These are phyloP conservation scores for Naganishia cerealis DNA, from an alignment of 1,284 basidiomycete species.

Conservation along the genomic window DNA sequence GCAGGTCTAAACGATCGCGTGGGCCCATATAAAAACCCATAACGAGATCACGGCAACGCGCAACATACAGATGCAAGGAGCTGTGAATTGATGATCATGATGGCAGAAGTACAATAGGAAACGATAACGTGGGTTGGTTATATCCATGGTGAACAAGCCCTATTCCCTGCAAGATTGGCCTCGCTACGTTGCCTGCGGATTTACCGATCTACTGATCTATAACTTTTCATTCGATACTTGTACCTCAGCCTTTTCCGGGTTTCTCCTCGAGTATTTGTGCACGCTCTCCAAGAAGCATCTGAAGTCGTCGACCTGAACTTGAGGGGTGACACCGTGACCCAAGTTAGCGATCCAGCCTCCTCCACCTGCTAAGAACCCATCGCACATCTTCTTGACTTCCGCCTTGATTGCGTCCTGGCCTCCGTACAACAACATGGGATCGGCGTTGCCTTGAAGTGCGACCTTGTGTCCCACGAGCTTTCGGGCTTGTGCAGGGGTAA, in stretches of 20 bases:
- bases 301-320: slow-evolving; percentile 87
- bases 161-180: background rate
- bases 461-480: slow-evolving; percentile 61
- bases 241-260: slow-evolving; percentile 2
- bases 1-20: too few species aligned
- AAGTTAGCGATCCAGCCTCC: slow-evolving; percentile 90
- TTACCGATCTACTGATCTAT: background rate
- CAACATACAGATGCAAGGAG: too few species aligned
- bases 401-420: slow-evolving; percentile 82
- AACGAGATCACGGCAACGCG: too few species aligned
- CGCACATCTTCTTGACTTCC: slow-evolving; percentile 79
- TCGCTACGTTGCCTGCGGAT: background rate
- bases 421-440: slow-evolving; percentile 83
- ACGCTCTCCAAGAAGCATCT: slow-evolving; percentile 87
- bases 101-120: background rate
- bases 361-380: slow-evolving; percentile 66
- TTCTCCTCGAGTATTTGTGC: slow-evolving; percentile 68
- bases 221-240: slow-evolving; percentile 26
- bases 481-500: slow-evolving; percentile 71
- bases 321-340: slow-evolving; percentile 95
- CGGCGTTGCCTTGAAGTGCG: slow-evolving; percentile 91
- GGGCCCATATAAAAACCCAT: too few species aligned
- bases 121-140: background rate
- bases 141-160: background rate
- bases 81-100: background rate